Percentiles rank a stretch among this genome's conserved stretches.
These are phyloP conservation scores for Penicillium sp. DNA, from an alignment of 2,329 filamentous ascomycete species.

Conservation along the genomic window DNA sequence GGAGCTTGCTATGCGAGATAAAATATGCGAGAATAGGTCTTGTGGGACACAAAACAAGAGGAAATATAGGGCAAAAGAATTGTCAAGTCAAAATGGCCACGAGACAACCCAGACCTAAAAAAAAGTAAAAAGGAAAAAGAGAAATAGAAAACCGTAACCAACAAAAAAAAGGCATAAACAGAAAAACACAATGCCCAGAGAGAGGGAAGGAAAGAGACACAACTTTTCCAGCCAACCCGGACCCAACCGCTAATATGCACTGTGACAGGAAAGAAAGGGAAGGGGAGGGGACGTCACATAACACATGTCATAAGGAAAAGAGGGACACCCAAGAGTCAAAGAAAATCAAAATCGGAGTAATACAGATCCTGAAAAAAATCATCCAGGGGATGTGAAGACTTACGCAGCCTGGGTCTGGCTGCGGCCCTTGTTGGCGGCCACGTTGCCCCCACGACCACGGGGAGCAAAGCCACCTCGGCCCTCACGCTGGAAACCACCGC, in stretches of 20 bases:
- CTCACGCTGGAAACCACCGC: slow-evolving; percentile 68
- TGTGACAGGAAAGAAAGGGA: slow-evolving; percentile 31
- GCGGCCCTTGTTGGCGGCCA: slow-evolving; percentile 47
- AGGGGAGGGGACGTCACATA: slow-evolving; percentile 31
- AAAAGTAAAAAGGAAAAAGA: slow-evolving; percentile 16
- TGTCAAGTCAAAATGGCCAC: slow-evolving; percentile 11
- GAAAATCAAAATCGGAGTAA: slow-evolving; percentile 34
- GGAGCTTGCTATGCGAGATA: slow-evolving; percentile 40
- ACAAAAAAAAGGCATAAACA: slow-evolving; percentile 23
- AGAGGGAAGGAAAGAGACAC: slow-evolving; percentile 29
- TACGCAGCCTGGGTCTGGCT: slow-evolving; percentile 48
- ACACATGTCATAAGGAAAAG: slow-evolving; percentile 41
- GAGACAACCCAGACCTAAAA: slow-evolving; percentile 10
- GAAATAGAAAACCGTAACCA: slow-evolving; percentile 6
- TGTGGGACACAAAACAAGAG: slow-evolving; percentile 13
- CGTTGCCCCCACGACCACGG: slow-evolving; percentile 64
- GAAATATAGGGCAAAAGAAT: slow-evolving; percentile 27
- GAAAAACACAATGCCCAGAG: slow-evolving; percentile 24
- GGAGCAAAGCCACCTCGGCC: slow-evolving; percentile 66
- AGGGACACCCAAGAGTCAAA: slow-evolving; percentile 9
- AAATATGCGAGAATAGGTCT: slow-evolving; percentile 25
- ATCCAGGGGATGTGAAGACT: slow-evolving; percentile 16
- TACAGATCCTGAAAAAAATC: slow-evolving; percentile 35
- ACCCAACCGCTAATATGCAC: slow-evolving; percentile 44
- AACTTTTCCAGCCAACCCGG: slow-evolving; percentile 38